phyloP scores from a whole-genome alignment of 768 basidiomycete species.

The Tylopilus sp. region DNA sequence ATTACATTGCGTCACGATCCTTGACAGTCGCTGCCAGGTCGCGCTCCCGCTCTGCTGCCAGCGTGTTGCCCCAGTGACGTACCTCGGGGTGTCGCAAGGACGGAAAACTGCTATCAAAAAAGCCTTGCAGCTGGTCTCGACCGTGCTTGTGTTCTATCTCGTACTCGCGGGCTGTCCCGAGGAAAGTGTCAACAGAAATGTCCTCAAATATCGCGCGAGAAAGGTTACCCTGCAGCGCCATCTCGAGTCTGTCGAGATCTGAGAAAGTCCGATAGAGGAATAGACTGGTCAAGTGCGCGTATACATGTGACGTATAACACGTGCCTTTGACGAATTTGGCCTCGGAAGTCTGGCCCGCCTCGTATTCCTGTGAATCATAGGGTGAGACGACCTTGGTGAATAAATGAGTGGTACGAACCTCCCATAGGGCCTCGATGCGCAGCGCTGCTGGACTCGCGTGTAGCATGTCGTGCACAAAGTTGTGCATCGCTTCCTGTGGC shows the following conservation, averaged over 20 bases:
- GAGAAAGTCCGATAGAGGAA: neutral
- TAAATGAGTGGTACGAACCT: slow-evolving; percentile 31
- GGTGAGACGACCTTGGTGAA: no score
- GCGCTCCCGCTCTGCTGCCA: slow-evolving; percentile 20
- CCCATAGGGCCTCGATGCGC: slow-evolving; percentile 68
- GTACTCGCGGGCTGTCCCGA: slow-evolving; percentile 66
- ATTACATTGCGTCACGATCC: no score
- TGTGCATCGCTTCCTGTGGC: slow-evolving; percentile 79
- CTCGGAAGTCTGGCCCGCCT: slow-evolving; percentile 66
- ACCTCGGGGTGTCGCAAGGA: slow-evolving; percentile 70
- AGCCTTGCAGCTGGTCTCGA: slow-evolving; percentile 55
- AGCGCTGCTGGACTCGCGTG: slow-evolving; percentile 66
- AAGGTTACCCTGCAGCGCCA: slow-evolving; percentile 75
- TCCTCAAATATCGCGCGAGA: no score
- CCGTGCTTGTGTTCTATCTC: slow-evolving; percentile 49
- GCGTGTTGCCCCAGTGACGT: slow-evolving; percentile 59
- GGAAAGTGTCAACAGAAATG: neutral
- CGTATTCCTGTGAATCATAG: slow-evolving; percentile 63
- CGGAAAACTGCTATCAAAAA: slow-evolving; percentile 81
- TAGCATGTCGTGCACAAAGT: slow-evolving; percentile 88
- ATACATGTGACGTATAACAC: neutral
- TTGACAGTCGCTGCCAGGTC: neutral
- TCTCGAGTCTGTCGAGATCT: slow-evolving; percentile 87
- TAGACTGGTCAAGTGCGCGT: neutral
- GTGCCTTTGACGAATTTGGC: slow-evolving; percentile 87